Percentiles rank a stretch among this genome's conserved stretches.
Evolutionary conservation across 192 early-diverging fungal genomes (phyloP).

Genomic region (Coemansia guatemalensis): DNA sequence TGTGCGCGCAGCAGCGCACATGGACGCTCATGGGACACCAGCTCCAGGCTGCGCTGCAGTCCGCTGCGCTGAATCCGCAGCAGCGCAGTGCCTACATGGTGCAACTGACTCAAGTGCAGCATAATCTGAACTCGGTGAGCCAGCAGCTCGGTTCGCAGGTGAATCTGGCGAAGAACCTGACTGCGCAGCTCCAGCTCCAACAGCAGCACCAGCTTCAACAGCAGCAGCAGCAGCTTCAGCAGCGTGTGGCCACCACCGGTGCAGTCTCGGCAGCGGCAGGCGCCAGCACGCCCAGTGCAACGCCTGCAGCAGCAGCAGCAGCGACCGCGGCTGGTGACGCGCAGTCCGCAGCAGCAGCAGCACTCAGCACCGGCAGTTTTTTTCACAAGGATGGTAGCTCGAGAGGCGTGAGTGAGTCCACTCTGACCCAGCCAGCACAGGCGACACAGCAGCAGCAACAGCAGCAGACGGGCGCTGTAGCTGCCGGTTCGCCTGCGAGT

Average conservation of each 20-base stretch:
- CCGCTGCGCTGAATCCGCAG: conserved; percentile 16
- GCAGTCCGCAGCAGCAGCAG: not conserved
- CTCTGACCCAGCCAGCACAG: conserved; percentile 23
- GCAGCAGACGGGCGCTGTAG: conserved; percentile 11
- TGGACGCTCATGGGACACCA: conserved; percentile 8
- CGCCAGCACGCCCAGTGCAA: not conserved
- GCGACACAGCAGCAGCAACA: not conserved
- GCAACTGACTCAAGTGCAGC: conserved; percentile 22
- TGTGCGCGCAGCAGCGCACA: conserved; percentile 16
- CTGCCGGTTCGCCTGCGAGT: conserved; percentile 18
- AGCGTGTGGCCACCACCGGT: not conserved
- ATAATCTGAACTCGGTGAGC: not conserved
- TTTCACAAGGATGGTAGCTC: conserved; percentile 34
- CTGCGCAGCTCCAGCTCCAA: conserved; percentile 6
- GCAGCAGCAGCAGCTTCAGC: conserved; percentile 6
- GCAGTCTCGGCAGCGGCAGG: not conserved
- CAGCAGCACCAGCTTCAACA: conserved; percentile 16
- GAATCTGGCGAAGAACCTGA: conserved; percentile 2
- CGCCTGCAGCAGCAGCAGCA: conserved; percentile 12
- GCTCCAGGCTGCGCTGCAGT: conserved; percentile 8
- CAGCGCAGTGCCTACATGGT: conserved; percentile 17
- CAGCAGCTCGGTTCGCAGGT: conserved; percentile 20
- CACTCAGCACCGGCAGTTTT: conserved; percentile 10
- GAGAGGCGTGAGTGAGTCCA: conserved; percentile 46
- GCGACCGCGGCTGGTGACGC: not conserved